Evolutionary conservation across 139 green algal species (phyloP).

Genomic region (Tetratostichococcus sp.): DNA sequence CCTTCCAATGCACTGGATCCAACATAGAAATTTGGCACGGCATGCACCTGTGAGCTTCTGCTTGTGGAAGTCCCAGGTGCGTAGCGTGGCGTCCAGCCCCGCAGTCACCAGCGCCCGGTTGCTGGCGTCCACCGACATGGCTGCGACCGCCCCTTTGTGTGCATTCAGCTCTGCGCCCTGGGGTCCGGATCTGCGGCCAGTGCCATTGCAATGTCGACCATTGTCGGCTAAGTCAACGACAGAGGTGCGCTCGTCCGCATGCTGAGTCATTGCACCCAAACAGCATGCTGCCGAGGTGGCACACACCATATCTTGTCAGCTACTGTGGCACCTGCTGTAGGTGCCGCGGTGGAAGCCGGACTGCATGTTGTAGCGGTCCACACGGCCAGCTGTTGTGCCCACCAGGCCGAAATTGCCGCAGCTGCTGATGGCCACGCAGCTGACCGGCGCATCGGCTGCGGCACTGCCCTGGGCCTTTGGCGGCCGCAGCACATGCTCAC

Average conservation of each 20-base stretch:
- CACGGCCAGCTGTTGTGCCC: constrained; percentile 59
- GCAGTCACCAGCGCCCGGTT: constrained; percentile 67
- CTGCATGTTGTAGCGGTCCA: constrained; percentile 98
- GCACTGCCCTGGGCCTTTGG: constrained; percentile 13
- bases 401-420: constrained; percentile 98
- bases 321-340: constrained; percentile 42
- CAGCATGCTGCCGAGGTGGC: too few species aligned
- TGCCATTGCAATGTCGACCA: too few species aligned
- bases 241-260: too few species aligned
- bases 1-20: too few species aligned
- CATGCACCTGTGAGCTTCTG: constrained; percentile 26
- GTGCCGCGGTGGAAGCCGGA: constrained; percentile 73
- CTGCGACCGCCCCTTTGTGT: constrained; percentile 67
- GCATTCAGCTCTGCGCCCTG: constrained; percentile 21
- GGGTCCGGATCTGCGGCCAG: neutral
- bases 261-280: too few species aligned
- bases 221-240: too few species aligned
- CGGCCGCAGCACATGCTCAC: constrained; percentile 58
- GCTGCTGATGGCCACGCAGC: constrained; percentile 61
- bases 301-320: too few species aligned
- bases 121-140: constrained; percentile 56
- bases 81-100: constrained; percentile 58
- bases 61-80: constrained; percentile 78
- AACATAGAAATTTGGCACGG: too few species aligned
- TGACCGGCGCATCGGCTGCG: constrained; percentile 37